phyloP scores from a whole-genome alignment of 2,329 filamentous ascomycete species.

The Hypoxylon sp. region DNA sequence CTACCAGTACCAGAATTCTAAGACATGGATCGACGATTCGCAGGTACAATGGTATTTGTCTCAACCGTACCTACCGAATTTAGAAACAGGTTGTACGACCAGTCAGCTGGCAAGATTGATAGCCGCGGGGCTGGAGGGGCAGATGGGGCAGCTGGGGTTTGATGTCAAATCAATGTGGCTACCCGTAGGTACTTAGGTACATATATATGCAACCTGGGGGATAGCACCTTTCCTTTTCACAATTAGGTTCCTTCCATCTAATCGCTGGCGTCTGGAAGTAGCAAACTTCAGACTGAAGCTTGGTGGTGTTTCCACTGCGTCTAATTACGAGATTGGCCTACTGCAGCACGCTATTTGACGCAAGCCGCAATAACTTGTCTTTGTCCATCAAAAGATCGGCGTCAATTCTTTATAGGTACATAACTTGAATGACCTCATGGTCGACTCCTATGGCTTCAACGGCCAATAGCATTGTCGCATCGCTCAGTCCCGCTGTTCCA shows the following conservation, averaged over 20 bases:
- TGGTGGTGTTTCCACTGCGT: not conserved
- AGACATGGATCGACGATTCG: conserved; percentile 9
- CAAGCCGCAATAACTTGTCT: conserved; percentile 5
- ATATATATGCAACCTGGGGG: not conserved
- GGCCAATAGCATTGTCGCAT: conserved; percentile 18
- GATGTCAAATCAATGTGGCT: conserved; percentile 5
- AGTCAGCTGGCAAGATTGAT: conserved; percentile 22
- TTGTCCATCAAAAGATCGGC: conserved; percentile 15
- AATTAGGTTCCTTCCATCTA: not conserved
- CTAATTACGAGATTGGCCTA: conserved; percentile 1
- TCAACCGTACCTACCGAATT: conserved; percentile 21
- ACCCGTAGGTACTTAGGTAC: not conserved
- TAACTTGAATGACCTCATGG: conserved; percentile 38
- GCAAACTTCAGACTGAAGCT: not conserved
- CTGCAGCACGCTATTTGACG: not conserved
- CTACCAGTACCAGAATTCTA: not conserved
- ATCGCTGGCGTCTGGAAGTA: not conserved
- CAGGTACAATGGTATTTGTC: conserved; percentile 12
- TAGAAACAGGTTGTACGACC: conserved; percentile 7
- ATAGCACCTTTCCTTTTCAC: conserved; percentile 8
- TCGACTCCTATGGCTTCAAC: conserved; percentile 11
- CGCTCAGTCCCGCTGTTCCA: conserved; percentile 15
- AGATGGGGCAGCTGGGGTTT: conserved; percentile 19
- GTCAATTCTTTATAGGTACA: conserved; percentile 7
- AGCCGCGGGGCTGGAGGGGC: conserved; percentile 36